Base-by-base conservation (phyloP, 2,329 filamentous ascomycete genomes). In the Calonectria ilicicola region DNA sequence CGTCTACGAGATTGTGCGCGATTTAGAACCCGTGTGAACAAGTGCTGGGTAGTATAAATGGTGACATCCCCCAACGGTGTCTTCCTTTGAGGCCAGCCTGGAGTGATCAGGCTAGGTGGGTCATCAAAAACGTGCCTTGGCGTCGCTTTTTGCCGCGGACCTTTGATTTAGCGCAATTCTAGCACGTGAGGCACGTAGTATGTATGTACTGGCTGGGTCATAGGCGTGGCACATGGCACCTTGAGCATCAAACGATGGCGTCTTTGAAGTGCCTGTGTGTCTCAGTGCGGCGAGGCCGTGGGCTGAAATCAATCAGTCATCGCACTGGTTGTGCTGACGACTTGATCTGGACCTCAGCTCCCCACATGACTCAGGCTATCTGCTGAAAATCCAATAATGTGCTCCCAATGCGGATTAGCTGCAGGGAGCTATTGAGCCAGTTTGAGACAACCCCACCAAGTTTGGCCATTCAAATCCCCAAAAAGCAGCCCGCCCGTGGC, bases 261-360 rank as follows among this genome's bases (percentile, higher is more conserved):
- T 10, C n/a, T 60, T 19, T 40, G 32, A 26, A 9, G 35, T 26
- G 35, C n/a, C 32, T 40, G 53, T 40, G 53, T 23, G 21, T 60
- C 53, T 60, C 32, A 26, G 53, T 23, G 35, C 35, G 53, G 53
- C 21, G 53, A 60, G 32, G 35, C 53, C 53, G 53, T 23, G 12
- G 26, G 53, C 53, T 60, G 53, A 40, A 60, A 27, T 6, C 12
- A 40, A 40, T 26, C 21, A 26, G 6, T 35, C 19, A 38, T 58
- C 14, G 38, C 29, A 65, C 60, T 66, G 47, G 47, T 51, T 65
- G 47, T 32, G 44, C 38, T 66, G 38, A 66, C 47, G 27, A 21
- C 62, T 60, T 60, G 32, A 60, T 47, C 60, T 70, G 67, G 62
- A 26, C 15, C 38, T 60, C 53, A 60, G 53, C 53, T 60, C 53